Evolutionary conservation across 352 stramenopile species (phyloP), one percentile per base, ranked within the genome.

Genomic region (Phytopythium boreale): DNA sequence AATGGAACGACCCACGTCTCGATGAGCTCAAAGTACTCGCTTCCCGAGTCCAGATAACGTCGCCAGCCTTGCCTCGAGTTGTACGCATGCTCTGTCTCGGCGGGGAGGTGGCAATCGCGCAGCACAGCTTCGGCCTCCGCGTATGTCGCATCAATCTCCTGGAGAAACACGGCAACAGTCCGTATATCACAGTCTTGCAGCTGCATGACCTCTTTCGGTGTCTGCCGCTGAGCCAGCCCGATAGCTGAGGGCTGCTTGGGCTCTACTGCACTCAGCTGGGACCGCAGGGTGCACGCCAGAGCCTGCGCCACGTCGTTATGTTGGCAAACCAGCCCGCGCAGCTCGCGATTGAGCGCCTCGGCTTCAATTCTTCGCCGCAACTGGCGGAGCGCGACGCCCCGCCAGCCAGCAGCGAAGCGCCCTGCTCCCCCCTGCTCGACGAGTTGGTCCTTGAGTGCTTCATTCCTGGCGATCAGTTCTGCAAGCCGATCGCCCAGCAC

Each of bases 301-400:
- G 29, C 36, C 24, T 17, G 49, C 49, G 11, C 22, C 8, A 56
- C 49, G 22, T 36, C 4, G 12, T 36, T 8, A 9, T 41, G 26
- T 11, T 56, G 50, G 15, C 19, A 26, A 12, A 39, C 50, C 26
- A 56, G 26, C 26, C 4, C 26, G 53, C 53, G 53, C 53, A 59
- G 34, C 29, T 29, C 53, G 29, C 22, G 37, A n/a, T 64, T 63
- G 17, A 64, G 56, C 20, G 55, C 50, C 22, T 71, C 60, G 9
- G 60, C 68, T 11, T 59, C 57, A 0, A 63, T 12, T 26, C 52
- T 26, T 11, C 59, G 50, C n/a, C 71, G 50, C 57, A 61, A 46
- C 31, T 75, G 68, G 5, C 64, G 53, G 9, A 37, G 63, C 19
- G 68, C 56, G 11, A 71, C 50, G 2, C 27, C 37, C 43, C 61